Evolutionary conservation across 176 grass and related monocot species (phyloP).

Genomic region (Poa pratensis): DNA sequence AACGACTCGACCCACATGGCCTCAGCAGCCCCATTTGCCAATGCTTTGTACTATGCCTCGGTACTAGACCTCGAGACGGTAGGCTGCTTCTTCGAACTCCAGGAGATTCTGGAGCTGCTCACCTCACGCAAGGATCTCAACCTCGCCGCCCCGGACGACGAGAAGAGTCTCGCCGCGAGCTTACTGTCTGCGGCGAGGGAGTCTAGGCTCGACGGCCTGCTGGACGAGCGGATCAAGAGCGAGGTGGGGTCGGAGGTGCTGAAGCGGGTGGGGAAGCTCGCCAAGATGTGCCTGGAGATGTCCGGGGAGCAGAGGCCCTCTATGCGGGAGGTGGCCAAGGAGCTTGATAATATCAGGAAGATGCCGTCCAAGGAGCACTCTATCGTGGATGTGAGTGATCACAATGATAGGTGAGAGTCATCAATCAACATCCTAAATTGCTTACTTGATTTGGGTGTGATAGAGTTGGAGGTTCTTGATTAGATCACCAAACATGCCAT

Average conservation of each 20-base stretch:
- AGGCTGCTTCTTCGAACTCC: too few relatives aligned
- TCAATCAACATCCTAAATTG: too few relatives aligned
- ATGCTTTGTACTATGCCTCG: too few relatives aligned
- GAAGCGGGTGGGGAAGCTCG: conserved; percentile 33
- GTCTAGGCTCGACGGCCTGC: conserved; percentile 33
- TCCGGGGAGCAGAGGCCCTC: conserved; percentile 42
- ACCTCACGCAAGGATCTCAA: conserved; percentile 47
- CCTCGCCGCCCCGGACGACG: neutral
- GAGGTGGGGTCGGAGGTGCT: conserved; percentile 38
- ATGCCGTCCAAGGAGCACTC: too few relatives aligned
- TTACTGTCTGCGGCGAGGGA: conserved; percentile 39
- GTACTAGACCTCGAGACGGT: too few relatives aligned
- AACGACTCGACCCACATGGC: too few relatives aligned
- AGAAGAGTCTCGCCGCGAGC: conserved; percentile 39
- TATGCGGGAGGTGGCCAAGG: conserved; percentile 55
- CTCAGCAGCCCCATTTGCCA: too few relatives aligned
- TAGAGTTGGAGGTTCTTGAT: neutral
- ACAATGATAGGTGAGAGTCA: too few relatives aligned
- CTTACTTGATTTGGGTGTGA: too few relatives aligned
- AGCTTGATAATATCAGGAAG: conserved; percentile 43
- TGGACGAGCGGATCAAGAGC: conserved; percentile 37
- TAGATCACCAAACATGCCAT: conserved; percentile 38
- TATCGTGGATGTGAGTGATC: too few relatives aligned
- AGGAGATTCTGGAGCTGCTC: conserved; percentile 37
- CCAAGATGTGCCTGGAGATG: conserved; percentile 57